Base-by-base conservation (phyloP, 768 basidiomycete species). In the Fomitopsis pulvina region DNA sequence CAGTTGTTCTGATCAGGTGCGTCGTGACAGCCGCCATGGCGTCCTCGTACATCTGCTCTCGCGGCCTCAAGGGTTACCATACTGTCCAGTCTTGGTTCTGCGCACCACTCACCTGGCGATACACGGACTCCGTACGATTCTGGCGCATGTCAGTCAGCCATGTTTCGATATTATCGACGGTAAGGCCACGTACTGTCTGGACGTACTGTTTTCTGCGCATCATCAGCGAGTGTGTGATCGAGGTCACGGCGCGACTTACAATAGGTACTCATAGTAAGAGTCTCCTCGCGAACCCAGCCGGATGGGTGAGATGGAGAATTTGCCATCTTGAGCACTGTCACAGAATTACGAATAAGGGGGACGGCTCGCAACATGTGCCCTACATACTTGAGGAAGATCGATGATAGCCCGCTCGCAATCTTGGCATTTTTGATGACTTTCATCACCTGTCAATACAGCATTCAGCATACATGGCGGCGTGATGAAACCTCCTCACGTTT, bases 211-310 rank as follows among this genome's bases (percentile, higher is more conserved):
- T 90, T 45, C 81, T 65, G 42, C 28, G 47, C 18, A n/a, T 26
- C 7, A 25, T 60, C 42, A 60, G 47, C 7, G 54, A 38, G 30
- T 51, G 45, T 32, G 44, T 29, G 49, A 29, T 22, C 12, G 16
- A 27, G n/a, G 39, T 45, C 26, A 52, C 43, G 45, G 55, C 11
- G 3, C 5, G 38, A 65, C 79, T 69, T 53, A 88, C 86, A 93
- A 61, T 14, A 92, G 67, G 61, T 94, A 92, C 65, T 95, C 94
- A 62, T 96, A 98, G 68, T 84, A 97, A 2, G 90, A 92, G 64
- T 98, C 94, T 26, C 86, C 94, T 38, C 92, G 77, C 28, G 92
- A 92, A 24, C 94, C 94, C 20, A 98, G 77, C 11, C 93, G 82
- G 54, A 98, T 87, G 16, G 86, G 78, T 11, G 87, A 82, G 22